A percentile compares a stretch with the other conserved stretches of the same genome.
phyloP scores from a whole-genome alignment of 2,329 filamentous ascomycete species.

The Pseudogymnoascus sp. region DNA sequence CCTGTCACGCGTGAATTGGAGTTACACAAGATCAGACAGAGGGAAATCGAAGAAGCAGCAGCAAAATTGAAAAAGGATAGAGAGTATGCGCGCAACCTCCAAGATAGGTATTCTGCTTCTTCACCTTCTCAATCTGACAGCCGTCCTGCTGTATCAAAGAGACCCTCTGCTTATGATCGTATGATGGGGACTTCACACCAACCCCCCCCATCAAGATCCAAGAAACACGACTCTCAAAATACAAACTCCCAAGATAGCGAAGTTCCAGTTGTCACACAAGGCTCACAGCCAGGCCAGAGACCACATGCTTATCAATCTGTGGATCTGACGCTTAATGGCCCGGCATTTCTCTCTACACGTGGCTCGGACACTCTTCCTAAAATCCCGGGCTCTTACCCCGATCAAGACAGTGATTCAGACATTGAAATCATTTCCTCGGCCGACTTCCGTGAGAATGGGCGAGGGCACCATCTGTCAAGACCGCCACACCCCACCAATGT shows the following conservation, averaged over 20 bases:
- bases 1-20: neutral
- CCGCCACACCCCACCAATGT: neutral
- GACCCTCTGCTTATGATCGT: constrained; percentile 23
- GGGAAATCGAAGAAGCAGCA: constrained; percentile 33
- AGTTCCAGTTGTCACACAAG: neutral
- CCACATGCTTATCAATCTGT: neutral
- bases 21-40: constrained; percentile 13
- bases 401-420: constrained; percentile 21
- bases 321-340: neutral
- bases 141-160: constrained; percentile 7
- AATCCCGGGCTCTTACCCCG: constrained; percentile 4
- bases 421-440: constrained; percentile 25
- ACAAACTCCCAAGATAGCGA: neutral
- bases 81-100: constrained; percentile 26
- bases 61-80: constrained; percentile 31
- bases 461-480: constrained; percentile 5
- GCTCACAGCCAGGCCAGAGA: neutral
- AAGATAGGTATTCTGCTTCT: constrained; percentile 12
- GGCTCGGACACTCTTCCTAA: neutral
- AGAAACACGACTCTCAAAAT: neutral
- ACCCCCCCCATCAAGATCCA: constrained; percentile 11
- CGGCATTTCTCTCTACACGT: neutral
- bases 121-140: constrained; percentile 1
- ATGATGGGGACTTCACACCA: constrained; percentile 18
- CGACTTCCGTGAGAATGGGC: constrained; percentile 23